Conservation (phyloP, 129 eudicot species). For the Chrysanthemum seticuspe region DNA sequence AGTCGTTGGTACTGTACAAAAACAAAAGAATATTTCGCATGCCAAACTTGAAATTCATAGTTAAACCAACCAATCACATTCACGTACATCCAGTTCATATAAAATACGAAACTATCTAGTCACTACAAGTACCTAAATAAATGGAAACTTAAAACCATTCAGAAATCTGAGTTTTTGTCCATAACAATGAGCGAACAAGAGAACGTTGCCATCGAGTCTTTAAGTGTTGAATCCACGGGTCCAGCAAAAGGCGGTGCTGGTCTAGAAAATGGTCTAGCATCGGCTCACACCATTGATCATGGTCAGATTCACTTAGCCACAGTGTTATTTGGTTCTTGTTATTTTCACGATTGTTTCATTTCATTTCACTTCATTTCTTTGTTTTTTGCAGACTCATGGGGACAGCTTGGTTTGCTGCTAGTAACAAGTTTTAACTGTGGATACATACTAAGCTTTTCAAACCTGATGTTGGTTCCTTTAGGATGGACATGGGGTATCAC, state of each 20-base stretch:
- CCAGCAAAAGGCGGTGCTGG: conserved; percentile 19
- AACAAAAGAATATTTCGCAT: neutral
- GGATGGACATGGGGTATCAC: conserved; percentile 59
- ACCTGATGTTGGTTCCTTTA: conserved; percentile 55
- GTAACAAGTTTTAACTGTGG: conserved; percentile 59
- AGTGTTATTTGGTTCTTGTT: neutral
- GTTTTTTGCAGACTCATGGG: conserved; percentile 49
- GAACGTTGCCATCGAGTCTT: conserved; percentile 11
- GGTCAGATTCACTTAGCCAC: conserved; percentile 34
- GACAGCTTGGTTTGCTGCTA: conserved; percentile 47
- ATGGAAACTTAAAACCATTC: too few relatives aligned
- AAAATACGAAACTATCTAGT: neutral
- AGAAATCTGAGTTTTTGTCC: neutral
- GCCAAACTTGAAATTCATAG: conserved; percentile 22
- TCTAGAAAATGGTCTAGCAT: conserved; percentile 28
- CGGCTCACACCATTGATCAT: conserved; percentile 51
- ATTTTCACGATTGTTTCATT: neutral
- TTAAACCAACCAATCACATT: conserved; percentile 18
- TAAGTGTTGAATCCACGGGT: conserved; percentile 25
- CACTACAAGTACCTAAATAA: neutral
- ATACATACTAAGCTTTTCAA: conserved; percentile 55
- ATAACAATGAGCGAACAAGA: conserved; percentile 28
- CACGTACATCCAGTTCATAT: neutral
- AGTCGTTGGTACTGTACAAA: neutral
- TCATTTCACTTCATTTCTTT: conserved; percentile 1